Percentiles rank a stretch among this genome's conserved stretches.
Conservation (phyloP, 257 asterid species). For the Capsicum baccatum region DNA sequence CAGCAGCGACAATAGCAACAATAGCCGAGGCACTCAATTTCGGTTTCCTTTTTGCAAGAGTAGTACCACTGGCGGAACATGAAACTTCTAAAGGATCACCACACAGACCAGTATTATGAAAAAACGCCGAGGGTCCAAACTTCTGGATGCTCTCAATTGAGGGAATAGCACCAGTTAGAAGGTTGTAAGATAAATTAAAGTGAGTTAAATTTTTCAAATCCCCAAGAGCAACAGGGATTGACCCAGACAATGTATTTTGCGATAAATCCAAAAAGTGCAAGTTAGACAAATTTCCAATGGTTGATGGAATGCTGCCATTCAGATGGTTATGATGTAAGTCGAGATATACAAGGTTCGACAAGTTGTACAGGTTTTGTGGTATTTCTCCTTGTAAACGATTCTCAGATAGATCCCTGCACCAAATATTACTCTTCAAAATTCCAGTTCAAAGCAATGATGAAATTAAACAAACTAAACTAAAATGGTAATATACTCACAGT, state of each 20-base stretch:
- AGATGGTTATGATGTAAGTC: slow-evolving; percentile 76
- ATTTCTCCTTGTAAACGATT: slow-evolving; percentile 66
- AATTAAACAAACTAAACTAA: background rate
- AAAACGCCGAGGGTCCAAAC: slow-evolving; percentile 76
- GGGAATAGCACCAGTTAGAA: slow-evolving; percentile 82
- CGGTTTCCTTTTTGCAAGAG: slow-evolving; percentile 49
- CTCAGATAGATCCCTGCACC: slow-evolving; percentile 78
- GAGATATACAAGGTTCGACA: slow-evolving; percentile 68
- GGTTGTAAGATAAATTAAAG: slow-evolving; percentile 82
- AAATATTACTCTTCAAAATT: slow-evolving; percentile 25
- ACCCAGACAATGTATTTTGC: slow-evolving; percentile 59
- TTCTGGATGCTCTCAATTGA: slow-evolving; percentile 51
- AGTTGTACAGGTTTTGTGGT: slow-evolving; percentile 63
- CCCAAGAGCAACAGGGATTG: slow-evolving; percentile 65
- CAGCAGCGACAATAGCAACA: slow-evolving; percentile 85
- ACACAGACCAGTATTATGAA: slow-evolving; percentile 72
- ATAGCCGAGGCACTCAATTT: slow-evolving; percentile 73
- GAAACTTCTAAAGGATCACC: slow-evolving; percentile 67
- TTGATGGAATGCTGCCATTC: slow-evolving; percentile 66
- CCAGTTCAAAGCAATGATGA: slow-evolving; percentile 24
- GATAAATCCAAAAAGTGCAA: slow-evolving; percentile 72
- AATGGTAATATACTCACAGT: slow-evolving; percentile 63
- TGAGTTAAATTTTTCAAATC: slow-evolving; percentile 59
- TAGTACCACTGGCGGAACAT: slow-evolving; percentile 45
- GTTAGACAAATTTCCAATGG: slow-evolving; percentile 66